Evolutionary conservation across 306 rosid genomes (phyloP), one percentile per base, ranked within the genome.

Genomic region (Cicer arietinum): DNA sequence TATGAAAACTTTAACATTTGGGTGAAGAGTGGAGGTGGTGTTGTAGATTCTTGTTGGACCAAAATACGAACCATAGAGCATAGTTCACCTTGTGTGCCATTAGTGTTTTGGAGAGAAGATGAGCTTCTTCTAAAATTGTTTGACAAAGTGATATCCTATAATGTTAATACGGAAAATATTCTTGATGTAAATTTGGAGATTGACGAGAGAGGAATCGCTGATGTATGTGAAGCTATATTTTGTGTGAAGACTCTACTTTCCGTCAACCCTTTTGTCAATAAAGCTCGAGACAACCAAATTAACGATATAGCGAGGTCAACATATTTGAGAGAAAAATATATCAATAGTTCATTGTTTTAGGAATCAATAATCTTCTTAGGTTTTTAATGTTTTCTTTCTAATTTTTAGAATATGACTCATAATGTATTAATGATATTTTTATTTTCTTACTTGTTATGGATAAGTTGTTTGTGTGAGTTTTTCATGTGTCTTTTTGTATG

Each of bases 91-190:
- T 71, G 20, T 54, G 58, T 17, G 9, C 53, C 52, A 1, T 42
- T 71, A 1, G 65, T 4, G 0, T 18, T 54, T 40, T 71, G 76
- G 76, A 40, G 18, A 8, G 51, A 20, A 8, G 41, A 54, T 6
- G 65, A 71, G 41, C 76, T 71, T 71, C 52, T 71, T 53, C 5
- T 52, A 7, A 71, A 71, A 17, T 17, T 69, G 20, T 71, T 10
- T 71, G 76, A 54, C 20, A 54, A n/a, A 46, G 6, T 71, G 13
- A 18, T 1, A 71, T 71, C 64, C 16, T 53, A 40, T 1, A 16
- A 41, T 71, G 39, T 71, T 40, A 40, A 53, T 18, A 53, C 35
- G 10, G 12, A 42, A 0, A 12, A 53, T 11, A 10, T 41, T 71
- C 22, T 16, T 35, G 6, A 41, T 12, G 18, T 71, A 2, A 41